These are phyloP conservation scores for Carpinus fangiana DNA, from an alignment of 306 rosid genomes.

Conservation along the genomic window DNA sequence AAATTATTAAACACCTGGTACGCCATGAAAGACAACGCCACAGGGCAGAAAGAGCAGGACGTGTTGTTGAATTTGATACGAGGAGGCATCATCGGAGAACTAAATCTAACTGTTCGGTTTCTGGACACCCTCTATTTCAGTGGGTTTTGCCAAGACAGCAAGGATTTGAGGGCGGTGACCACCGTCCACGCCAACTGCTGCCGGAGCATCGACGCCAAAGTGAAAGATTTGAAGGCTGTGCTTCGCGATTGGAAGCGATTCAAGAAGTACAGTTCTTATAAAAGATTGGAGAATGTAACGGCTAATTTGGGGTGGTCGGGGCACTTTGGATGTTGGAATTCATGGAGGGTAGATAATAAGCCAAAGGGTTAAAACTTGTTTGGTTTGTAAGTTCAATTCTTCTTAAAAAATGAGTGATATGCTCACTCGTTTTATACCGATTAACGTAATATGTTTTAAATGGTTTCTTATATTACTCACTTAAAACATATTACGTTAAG, in stretches of 20 bases:
- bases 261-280: conserved; percentile 20
- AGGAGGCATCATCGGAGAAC: conserved; percentile 33
- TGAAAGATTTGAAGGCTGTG: conserved; percentile 40
- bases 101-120: conserved; percentile 65
- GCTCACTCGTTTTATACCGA: not conserved
- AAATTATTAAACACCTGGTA: conserved; percentile 69
- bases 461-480: too few species aligned
- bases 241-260: conserved; percentile 75
- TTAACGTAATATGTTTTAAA: too few species aligned
- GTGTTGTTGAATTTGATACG: conserved; percentile 43
- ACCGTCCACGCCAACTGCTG: conserved; percentile 87
- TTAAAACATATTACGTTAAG: too few species aligned
- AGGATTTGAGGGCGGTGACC: conserved; percentile 47
- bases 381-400: not conserved
- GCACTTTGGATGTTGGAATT: conserved; percentile 44
- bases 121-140: conserved; percentile 72
- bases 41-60: conserved; percentile 72
- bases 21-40: conserved; percentile 47
- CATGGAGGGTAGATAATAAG: conserved; percentile 41
- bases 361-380: not conserved
- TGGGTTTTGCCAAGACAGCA: conserved; percentile 82
- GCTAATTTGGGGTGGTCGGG: conserved; percentile 39
- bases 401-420: not conserved
- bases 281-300: conserved; percentile 16
- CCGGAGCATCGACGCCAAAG: conserved; percentile 62